Conservation (phyloP, 2,329 filamentous ascomycete species). For the Phialophora verrucosa region DNA sequence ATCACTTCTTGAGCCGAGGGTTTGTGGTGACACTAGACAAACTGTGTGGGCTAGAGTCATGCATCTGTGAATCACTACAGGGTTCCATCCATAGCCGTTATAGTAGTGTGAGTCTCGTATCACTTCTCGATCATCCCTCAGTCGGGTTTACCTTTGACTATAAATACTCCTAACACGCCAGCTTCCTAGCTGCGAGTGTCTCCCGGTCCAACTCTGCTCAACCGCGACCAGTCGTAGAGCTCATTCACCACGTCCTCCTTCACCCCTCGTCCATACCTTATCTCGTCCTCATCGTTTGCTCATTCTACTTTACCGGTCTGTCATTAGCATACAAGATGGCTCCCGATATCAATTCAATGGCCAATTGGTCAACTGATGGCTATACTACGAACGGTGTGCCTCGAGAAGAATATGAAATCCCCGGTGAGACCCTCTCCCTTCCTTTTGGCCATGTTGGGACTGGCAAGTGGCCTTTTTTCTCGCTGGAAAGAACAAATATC, state of each 20-base stretch:
- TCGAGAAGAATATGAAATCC: constrained; percentile 57
- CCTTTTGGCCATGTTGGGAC: not conserved
- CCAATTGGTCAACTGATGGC: constrained; percentile 41
- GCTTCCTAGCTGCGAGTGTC: not conserved
- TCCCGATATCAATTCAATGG: constrained; percentile 38
- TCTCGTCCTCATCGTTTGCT: not conserved
- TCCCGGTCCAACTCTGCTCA: not conserved
- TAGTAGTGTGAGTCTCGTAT: not conserved
- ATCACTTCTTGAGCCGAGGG: not conserved
- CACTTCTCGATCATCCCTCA: not conserved
- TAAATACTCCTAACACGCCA: not conserved
- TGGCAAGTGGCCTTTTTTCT: not conserved
- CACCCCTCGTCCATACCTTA: not conserved
- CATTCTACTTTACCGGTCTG: not conserved
- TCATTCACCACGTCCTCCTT: not conserved
- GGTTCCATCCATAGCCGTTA: not conserved
- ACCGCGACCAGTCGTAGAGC: not conserved
- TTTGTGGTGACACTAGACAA: not conserved
- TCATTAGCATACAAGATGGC: constrained; percentile 29
- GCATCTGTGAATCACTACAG: not conserved
- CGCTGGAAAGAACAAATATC: not conserved
- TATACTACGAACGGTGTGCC: constrained; percentile 51
- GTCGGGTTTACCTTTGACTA: not conserved
- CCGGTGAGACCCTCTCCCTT: constrained; percentile 22
- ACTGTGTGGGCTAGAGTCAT: not conserved